Conservation (phyloP, 192 early-diverging fungal species). For the Coemansia sp. region DNA sequence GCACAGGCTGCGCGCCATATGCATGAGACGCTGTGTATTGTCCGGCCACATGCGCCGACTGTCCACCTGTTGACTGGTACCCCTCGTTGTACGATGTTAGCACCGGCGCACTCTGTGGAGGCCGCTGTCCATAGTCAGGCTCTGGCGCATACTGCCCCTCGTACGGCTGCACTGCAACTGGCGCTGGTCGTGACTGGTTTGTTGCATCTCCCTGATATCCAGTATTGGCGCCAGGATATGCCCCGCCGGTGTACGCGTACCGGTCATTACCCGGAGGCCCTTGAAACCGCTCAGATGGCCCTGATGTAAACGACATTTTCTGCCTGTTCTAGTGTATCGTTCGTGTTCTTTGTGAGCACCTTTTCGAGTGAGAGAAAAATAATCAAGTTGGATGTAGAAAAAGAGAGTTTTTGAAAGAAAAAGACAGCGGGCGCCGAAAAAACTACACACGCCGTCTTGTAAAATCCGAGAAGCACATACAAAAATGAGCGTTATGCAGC, state of each 20-base stretch:
- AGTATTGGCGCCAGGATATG: background rate
- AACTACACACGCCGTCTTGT: conserved; percentile 1
- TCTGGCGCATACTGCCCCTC: background rate
- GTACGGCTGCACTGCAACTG: background rate
- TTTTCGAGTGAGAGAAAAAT: background rate
- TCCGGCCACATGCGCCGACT: conserved; percentile 12
- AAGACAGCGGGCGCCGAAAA: background rate
- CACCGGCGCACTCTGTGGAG: conserved; percentile 12
- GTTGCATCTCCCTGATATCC: conserved; percentile 5
- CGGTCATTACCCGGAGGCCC: background rate
- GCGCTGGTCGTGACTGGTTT: background rate
- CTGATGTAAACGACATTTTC: conserved; percentile 6
- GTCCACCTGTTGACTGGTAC: background rate
- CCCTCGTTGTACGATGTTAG: conserved; percentile 1
- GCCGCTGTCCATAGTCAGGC: conserved; percentile 5
- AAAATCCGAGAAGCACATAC: too few relatives aligned
- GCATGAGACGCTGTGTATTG: conserved; percentile 7
- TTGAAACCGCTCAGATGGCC: conserved; percentile 3
- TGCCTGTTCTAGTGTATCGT: background rate
- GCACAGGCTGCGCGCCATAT: conserved; percentile 4
- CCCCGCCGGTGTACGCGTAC: background rate
- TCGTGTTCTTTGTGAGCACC: background rate
- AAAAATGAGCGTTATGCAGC: too few relatives aligned
- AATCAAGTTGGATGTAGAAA: conserved; percentile 2
- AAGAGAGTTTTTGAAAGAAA: background rate